These are phyloP conservation scores for Pichia norvegensis DNA, from an alignment of 1,139 yeast species.

Conservation along the genomic window DNA sequence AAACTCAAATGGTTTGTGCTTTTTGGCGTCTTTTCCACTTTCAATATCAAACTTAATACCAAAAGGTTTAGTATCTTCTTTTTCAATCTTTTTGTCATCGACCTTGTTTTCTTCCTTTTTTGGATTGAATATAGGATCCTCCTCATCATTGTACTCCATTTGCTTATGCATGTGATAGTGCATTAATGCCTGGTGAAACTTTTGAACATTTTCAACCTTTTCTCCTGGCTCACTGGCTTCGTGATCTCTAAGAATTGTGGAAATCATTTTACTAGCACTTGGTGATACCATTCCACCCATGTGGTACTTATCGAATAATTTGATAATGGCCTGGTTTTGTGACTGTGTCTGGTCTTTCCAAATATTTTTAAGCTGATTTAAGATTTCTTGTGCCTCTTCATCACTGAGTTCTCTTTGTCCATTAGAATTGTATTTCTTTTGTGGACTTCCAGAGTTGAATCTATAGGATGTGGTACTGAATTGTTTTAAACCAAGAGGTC, in stretches of 20 bases:
- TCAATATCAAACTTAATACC: constrained; percentile 15
- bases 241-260: constrained; percentile 22
- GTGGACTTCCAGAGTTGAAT: constrained; percentile 11
- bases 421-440: constrained; percentile 12
- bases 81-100: not conserved
- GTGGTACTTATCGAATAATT: constrained; percentile 23
- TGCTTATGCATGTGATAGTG: constrained; percentile 26
- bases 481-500: not conserved
- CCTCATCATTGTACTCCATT: constrained; percentile 15
- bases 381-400: constrained; percentile 23
- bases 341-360: constrained; percentile 21
- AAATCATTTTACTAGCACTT: constrained; percentile 24
- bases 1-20: constrained; percentile 13
- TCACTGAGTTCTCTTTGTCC: constrained; percentile 24
- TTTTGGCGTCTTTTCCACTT: constrained; percentile 7
- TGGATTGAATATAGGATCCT: constrained; percentile 15
- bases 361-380: constrained; percentile 20
- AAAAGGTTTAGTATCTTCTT: constrained; percentile 9
- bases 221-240: constrained; percentile 23
- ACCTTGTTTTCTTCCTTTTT: constrained; percentile 4
- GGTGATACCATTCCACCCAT: constrained; percentile 28
- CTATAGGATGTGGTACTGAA: not conserved
- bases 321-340: constrained; percentile 17
- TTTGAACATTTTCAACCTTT: constrained; percentile 26
- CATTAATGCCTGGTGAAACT: constrained; percentile 25